phyloP scores from a whole-genome alignment of 148 eudicot species.

The Rhododendron griersonianum region DNA sequence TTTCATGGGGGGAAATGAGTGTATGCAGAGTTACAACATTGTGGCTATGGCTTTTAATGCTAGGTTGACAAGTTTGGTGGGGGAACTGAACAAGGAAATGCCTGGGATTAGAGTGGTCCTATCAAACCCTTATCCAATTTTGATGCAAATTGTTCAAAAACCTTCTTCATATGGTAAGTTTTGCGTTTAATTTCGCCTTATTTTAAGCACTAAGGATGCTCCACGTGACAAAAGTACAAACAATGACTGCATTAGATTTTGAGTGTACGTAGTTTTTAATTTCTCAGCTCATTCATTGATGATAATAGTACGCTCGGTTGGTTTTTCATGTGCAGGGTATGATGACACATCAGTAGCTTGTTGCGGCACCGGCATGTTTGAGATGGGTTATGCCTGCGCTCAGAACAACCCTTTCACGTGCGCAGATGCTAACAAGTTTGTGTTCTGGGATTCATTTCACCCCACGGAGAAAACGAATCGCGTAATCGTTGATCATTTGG shows the following conservation, averaged over 20 bases:
- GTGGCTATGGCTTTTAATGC: conserved; percentile 20
- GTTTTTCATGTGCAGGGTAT: background rate
- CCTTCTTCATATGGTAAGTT: conserved; percentile 21
- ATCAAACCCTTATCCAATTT: conserved; percentile 15
- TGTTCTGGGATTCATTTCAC: conserved; percentile 25
- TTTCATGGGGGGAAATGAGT: conserved; percentile 7
- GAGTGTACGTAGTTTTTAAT: no score
- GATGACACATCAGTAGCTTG: conserved; percentile 12
- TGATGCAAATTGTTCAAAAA: conserved; percentile 13
- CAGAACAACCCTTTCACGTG: conserved; percentile 11
- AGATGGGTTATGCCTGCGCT: conserved; percentile 23
- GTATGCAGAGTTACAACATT: conserved; percentile 22
- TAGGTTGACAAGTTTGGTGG: conserved; percentile 17
- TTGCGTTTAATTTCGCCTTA: background rate
- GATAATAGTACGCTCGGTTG: background rate
- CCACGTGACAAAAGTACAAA: no score
- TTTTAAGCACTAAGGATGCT: background rate
- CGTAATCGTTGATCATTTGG: background rate
- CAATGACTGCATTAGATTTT: no score
- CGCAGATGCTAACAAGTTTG: conserved; percentile 16
- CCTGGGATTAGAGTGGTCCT: conserved; percentile 15
- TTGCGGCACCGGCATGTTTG: conserved; percentile 20
- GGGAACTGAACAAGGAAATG: conserved; percentile 19
- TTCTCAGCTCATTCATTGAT: background rate
- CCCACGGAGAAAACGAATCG: conserved; percentile 16